Conservation (phyloP, 768 basidiomycete species). For the Rhodotorula toruloides region DNA sequence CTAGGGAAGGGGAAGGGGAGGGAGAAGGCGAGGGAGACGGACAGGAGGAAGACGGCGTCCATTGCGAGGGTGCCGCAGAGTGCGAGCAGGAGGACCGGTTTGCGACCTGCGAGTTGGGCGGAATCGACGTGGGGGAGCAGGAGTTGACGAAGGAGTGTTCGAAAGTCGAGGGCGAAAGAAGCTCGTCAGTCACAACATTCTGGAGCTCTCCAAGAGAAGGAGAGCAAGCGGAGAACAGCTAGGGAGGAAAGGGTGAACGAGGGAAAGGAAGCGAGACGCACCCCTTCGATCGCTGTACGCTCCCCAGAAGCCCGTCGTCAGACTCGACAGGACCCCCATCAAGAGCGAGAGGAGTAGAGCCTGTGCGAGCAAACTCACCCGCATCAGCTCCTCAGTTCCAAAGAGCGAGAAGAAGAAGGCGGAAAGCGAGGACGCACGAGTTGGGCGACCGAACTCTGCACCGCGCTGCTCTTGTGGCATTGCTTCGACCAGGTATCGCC, state of each 20-base stretch:
- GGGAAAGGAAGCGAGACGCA: conserved; percentile 45
- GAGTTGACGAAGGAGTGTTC: not conserved
- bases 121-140: not conserved
- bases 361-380: conserved; percentile 18
- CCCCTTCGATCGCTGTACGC: conserved; percentile 45
- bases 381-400: too few relatives aligned
- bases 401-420: not conserved
- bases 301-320: conserved; percentile 51
- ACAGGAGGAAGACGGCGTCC: conserved; percentile 36
- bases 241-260: too few relatives aligned
- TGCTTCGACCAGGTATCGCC: conserved; percentile 13
- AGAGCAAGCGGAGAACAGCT: conserved; percentile 42
- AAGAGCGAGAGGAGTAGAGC: conserved; percentile 43
- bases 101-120: conserved; percentile 43
- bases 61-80: conserved; percentile 45
- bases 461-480: conserved; percentile 12
- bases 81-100: conserved; percentile 46
- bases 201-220: not conserved
- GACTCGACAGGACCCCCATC: conserved; percentile 46
- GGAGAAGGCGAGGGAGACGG: not conserved
- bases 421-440: conserved; percentile 11
- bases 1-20: too few relatives aligned
- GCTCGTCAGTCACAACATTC: not conserved
- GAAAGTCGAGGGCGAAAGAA: not conserved
- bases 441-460: conserved; percentile 14